Base-by-base conservation (phyloP, 2,329 filamentous ascomycete genomes). In the Cordyceps cateniannulata region DNA sequence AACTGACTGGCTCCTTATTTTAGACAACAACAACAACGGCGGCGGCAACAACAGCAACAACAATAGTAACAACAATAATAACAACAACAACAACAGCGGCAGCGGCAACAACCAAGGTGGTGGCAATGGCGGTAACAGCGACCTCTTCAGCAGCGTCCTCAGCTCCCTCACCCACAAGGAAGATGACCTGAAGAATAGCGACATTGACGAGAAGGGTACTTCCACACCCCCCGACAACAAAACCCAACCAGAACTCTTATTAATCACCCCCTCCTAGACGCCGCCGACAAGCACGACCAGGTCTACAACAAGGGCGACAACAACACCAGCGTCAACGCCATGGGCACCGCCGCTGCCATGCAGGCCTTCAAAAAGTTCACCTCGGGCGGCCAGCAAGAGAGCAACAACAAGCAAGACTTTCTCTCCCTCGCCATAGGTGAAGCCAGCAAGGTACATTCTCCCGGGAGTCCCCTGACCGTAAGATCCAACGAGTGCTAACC, bases 351-450 rank as follows among this genome's bases (percentile, higher is more conserved):
- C 57, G 90, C 90, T 63, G 91, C 90, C 20, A 86, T 93, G 83
- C 87, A 93, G 73, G 90, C 90, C 0, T 73, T 93, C 65, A 92
- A 93, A 79, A 84, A 88, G 79, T 96, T 96, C 75, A 85, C 81
- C 42, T 79, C 82, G 52, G 81, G 85, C 24, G 73, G 76, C 61
- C 75, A 77, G 65, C 65, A 76, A 64, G 66, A 76, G 75, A 78
- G 81, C 75, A 78, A 81, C 69, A 84, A 85, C 66, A 87, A 96
- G 80, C 91, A 88, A 72, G 84, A 88, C 63, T 91, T 96, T 69
- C 83, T 96, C 64, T 90, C 88, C 5, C 79, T 96, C 72, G 93
- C 93, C 48, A 93, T 97, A 90, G 85, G 83, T 9, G 89, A 97
- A 78, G 93, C 91, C 38, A 87, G 87, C 69, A 92, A 93, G 80